Evolutionary conservation across 1,284 basidiomycete species (phyloP), one percentile per base, ranked within the genome.

Genomic region (Mycosarcoma maydis): DNA sequence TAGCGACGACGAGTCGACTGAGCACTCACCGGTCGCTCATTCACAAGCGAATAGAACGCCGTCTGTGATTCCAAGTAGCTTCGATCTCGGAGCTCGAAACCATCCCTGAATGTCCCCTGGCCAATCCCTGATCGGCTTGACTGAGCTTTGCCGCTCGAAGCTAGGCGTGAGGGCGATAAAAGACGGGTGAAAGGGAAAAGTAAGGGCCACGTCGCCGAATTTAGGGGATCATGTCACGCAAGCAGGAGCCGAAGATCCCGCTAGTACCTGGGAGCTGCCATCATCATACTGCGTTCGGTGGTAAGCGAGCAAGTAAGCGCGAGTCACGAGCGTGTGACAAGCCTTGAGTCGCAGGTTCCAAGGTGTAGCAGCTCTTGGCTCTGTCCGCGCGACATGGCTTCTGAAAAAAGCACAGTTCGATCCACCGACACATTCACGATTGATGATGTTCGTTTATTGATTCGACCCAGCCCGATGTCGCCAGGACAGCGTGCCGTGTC

Each of bases 261-360:
- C n/a, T n/a, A n/a, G n/a, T 17, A 33, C 43, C 23, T 45, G 16
- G 33, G 16, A 26, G 43, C 43, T 45, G 33, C 23, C 33, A 24
- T 36, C 23, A 34, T 34, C 32, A 16, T 34, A n/a, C 16, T 11
- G 22, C 38, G 22, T 6, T 39, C 36, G 24, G 16, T 11, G 39
- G 24, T 41, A 45, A 45, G 43, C 43, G 43, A 45, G 43, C 30
- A 8, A 27, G 14, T 24, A 17, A 17, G 7, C 6, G 32, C 43
- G 30, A 10, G 19, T n/a, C 26, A 24, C n/a, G 26, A n/a, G 20
- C 43, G 11, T 22, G 14, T 33, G 26, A 26, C 32, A 26, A 33
- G 13, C 8, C 43, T 16, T 4, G 24, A 27, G 6, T n/a, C n/a
- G n/a, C n/a, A n/a, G n/a, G n/a, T n/a, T n/a, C n/a, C n/a, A n/a